Percentiles rank a stretch among this genome's conserved stretches.
These are phyloP conservation scores for Grosmannia huntii DNA, from an alignment of 2,329 filamentous ascomycete genomes.

Conservation along the genomic window DNA sequence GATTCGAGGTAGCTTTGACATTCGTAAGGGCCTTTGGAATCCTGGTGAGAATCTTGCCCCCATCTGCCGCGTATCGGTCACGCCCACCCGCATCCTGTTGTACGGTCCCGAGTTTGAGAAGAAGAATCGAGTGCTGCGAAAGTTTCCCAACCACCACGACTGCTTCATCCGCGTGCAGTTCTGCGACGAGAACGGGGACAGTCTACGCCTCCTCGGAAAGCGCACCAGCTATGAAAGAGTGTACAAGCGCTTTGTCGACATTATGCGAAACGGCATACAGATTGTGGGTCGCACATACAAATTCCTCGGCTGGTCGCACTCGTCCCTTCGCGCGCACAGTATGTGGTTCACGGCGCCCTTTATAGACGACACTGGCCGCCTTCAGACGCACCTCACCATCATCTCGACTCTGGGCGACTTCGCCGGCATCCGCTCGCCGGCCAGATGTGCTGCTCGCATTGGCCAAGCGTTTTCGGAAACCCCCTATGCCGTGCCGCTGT, in stretches of 20 bases:
- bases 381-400: slow-evolving; percentile 28
- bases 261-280: slow-evolving; percentile 46
- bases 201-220: slow-evolving; percentile 40
- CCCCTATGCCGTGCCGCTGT: slow-evolving; percentile 43
- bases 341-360: slow-evolving; percentile 50
- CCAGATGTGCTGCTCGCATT: slow-evolving; percentile 45
- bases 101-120: slow-evolving; percentile 52
- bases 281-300: slow-evolving; percentile 50
- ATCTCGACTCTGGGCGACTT: slow-evolving; percentile 39
- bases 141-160: slow-evolving; percentile 44
- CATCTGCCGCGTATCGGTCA: slow-evolving; percentile 45
- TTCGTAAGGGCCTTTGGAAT: slow-evolving; percentile 12
- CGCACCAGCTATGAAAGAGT: slow-evolving; percentile 38
- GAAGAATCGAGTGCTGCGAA: slow-evolving; percentile 59
- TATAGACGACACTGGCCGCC: slow-evolving; percentile 17
- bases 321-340: slow-evolving; percentile 58
- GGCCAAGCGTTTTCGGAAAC: slow-evolving; percentile 66
- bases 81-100: slow-evolving; percentile 43
- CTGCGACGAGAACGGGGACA: slow-evolving; percentile 57
- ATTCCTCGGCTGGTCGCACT: slow-evolving; percentile 72
- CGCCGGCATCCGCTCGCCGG: slow-evolving; percentile 34
- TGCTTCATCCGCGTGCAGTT: slow-evolving; percentile 61
- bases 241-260: slow-evolving; percentile 43
- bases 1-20: slow-evolving; percentile 3
- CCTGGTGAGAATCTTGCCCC: slow-evolving; percentile 29